A percentile compares a stretch with the other conserved stretches of the same genome.
Conservation (phyloP, 2,329 filamentous ascomycete species). For the Aspergillus sp. region DNA sequence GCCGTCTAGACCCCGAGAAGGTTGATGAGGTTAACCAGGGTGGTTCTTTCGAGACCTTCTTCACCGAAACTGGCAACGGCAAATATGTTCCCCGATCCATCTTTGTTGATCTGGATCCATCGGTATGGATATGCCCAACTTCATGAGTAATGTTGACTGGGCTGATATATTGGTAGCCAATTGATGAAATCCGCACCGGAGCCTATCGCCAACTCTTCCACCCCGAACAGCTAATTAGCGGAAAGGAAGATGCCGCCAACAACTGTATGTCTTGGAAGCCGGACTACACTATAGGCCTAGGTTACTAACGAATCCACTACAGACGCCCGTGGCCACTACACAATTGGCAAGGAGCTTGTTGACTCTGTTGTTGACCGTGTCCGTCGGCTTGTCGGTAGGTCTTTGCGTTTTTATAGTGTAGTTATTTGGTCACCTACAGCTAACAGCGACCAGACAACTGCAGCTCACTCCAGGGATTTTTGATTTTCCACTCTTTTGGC, state of each 20-base stretch:
- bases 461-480: slow-evolving; percentile 64
- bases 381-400: slow-evolving; percentile 61
- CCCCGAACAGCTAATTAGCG: slow-evolving; percentile 65
- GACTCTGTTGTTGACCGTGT: slow-evolving; percentile 65
- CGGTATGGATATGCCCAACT: slow-evolving; percentile 41
- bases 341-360: slow-evolving; percentile 66
- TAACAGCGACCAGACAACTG: slow-evolving; percentile 56
- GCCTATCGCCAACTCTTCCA: slow-evolving; percentile 64
- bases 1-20: slow-evolving; percentile 56
- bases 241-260: slow-evolving; percentile 69
- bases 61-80: slow-evolving; percentile 62
- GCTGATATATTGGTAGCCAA: slow-evolving; percentile 46
- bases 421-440: not conserved
- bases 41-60: slow-evolving; percentile 65
- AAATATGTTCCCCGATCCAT: slow-evolving; percentile 70
- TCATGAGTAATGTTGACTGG: not conserved
- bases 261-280: slow-evolving; percentile 51
- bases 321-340: slow-evolving; percentile 69
- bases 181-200: slow-evolving; percentile 67
- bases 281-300: not conserved
- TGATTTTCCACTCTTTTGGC: slow-evolving; percentile 69
- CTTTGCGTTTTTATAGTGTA: not conserved
- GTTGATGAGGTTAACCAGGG: slow-evolving; percentile 52
- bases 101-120: slow-evolving; percentile 67
- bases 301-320: slow-evolving; percentile 16